Evolutionary conservation across 371 early-diverging fungal species (phyloP), one percentile per base, ranked within the genome.

Genomic region (Actinomortierella wolfii): DNA sequence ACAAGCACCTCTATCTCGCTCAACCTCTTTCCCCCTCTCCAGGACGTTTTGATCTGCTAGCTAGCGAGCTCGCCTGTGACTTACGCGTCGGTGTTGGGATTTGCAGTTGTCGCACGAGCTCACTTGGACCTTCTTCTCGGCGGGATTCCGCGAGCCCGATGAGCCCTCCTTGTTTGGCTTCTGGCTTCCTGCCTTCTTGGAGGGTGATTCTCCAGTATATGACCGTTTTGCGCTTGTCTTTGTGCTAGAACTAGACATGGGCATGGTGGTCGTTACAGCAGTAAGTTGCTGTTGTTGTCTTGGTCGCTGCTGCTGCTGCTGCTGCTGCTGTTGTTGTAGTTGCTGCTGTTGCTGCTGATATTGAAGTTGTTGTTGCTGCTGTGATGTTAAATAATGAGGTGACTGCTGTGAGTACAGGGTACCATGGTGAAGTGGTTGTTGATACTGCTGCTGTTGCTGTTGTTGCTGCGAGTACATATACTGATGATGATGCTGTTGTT

Each of bases 41-140:
- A n/a, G n/a, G n/a, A n/a, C n/a, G n/a, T n/a, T n/a, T n/a, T n/a
- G n/a, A n/a, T n/a, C n/a, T n/a, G n/a, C n/a, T n/a, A n/a, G n/a
- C n/a, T n/a, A n/a, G n/a, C n/a, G n/a, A n/a, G n/a, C n/a, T n/a
- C n/a, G n/a, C n/a, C n/a, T n/a, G 34, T 34, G 7, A 34, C 34
- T 34, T 49, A 73, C 73, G 63, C 54, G 66, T 21, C 73, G 66
- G 59, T 73, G 73, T 18, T 62, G 63, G 17, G 56, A 62, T 15
- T 73, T 73, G 49, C 73, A 73, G 8, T 29, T 56, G 44, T 73
- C 67, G 53, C 73, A 73, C 9, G 73, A 61, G 63, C 63, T 73
- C 53, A 73, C 63, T 66, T 73, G 73, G 46, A 47, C 44, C 46
- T 66, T 73, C 54, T 73, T 73, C 48, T 66, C 73, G 18, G 34